Base-by-base conservation (phyloP, 352 stramenopile genomes). In the Pythium diclinum region DNA sequence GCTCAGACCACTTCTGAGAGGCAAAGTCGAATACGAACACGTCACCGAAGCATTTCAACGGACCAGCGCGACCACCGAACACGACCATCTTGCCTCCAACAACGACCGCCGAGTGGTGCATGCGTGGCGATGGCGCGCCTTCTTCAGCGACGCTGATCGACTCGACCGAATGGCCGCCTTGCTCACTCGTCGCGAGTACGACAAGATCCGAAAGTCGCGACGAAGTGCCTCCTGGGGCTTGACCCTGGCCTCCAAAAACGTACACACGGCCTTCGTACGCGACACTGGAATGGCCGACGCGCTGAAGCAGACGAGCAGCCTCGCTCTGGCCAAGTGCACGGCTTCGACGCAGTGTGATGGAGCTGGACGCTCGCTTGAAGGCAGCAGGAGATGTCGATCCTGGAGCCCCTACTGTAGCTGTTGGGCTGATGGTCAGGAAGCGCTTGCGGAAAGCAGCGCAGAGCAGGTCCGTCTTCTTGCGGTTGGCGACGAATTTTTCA, bases 401-500 rank as follows among this genome's bases (percentile, higher is more conserved):
- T 9, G 13, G 0, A 14, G 49, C 30, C 10, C 13, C 14, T 40
- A 25, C 23, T 16, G 49, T 9, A 6, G 11, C 49, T 13, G 23
- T 40, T 25, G 30, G 23, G n/a, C n/a, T 61, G 19, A 17, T 42
- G 14, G 48, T 34, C 14, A 69, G n/a, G 19, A 91, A 90, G 51
- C 68, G 80, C 5, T 69, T 61, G 3, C 61, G 63, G 34, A 92
- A 89, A 19, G 81, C 74, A 3, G 80, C 73, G 59, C 85, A 85
- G 21, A 95, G 71, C 53, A 79, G 76, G 58, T 92, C 77, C 0
- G 83, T 92, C 52, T 91, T 91, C 23, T 69, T 72, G 28, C 84
- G 80, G 66, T 92, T 95, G 7, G 76, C 77, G n/a, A 68, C 56
- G 57, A 96, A 95, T 67, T 96, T 94, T 36, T 91, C 81, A 63